Evolutionary conservation across 1,139 yeast genomes (phyloP).

Genomic region (Magnusiomyces paraingens): DNA sequence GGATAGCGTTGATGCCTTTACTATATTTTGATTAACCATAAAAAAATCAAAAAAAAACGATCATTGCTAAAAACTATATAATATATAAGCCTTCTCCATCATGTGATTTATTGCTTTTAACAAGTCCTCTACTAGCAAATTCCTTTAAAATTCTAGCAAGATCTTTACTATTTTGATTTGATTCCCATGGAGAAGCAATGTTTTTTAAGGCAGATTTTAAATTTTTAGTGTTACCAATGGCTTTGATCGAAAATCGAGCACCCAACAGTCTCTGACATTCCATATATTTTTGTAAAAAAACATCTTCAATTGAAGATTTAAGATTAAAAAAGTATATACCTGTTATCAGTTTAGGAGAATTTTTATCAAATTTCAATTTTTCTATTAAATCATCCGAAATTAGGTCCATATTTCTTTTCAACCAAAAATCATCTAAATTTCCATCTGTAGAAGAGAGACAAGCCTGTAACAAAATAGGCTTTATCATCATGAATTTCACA

Average conservation of each 20-base stretch:
- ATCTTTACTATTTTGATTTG: conserved; percentile 8
- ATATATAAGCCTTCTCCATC: background rate
- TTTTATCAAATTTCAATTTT: background rate
- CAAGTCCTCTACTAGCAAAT: conserved; percentile 12
- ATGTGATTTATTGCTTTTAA: conserved; percentile 11
- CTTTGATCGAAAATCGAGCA: conserved; percentile 9
- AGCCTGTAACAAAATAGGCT: conserved; percentile 11
- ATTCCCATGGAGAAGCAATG: conserved; percentile 12
- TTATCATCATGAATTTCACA: conserved; percentile 7
- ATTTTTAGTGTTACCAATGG: conserved; percentile 11
- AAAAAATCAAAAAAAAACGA: background rate
- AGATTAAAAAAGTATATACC: conserved; percentile 10
- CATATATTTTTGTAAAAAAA: background rate
- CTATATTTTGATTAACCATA: too few species aligned
- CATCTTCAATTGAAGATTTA: conserved; percentile 3
- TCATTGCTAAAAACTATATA: too few species aligned
- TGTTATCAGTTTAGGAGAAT: background rate
- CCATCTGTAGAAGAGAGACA: conserved; percentile 6
- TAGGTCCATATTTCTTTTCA: background rate
- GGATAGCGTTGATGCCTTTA: too few species aligned
- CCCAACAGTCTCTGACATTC: conserved; percentile 7
- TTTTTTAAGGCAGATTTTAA: conserved; percentile 9
- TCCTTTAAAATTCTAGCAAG: conserved; percentile 13
- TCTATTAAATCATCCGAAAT: conserved; percentile 6
- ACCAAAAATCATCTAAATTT: conserved; percentile 15